A percentile compares a stretch with the other conserved stretches of the same genome.
Evolutionary conservation across 2,329 filamentous ascomycete species (phyloP).

Genomic region (Chrysoporthe deuterocubensis): DNA sequence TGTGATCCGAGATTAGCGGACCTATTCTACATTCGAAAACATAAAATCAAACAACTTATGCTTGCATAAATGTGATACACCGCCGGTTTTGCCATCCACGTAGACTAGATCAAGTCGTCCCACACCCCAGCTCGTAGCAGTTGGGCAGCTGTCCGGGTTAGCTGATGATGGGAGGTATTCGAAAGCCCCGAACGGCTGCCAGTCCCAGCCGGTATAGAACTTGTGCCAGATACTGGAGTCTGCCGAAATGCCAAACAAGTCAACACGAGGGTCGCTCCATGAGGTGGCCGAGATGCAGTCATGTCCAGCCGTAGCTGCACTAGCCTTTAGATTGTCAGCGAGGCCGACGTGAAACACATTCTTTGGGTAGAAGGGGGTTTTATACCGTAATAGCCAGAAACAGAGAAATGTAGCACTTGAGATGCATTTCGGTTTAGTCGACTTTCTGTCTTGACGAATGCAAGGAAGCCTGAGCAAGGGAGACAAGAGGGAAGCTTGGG

Average conservation of each 20-base stretch:
- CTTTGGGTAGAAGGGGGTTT: neutral
- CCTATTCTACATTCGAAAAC: neutral
- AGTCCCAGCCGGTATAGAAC: constrained; percentile 14
- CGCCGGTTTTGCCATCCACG: neutral
- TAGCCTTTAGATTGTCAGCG: neutral
- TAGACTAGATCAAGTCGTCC: neutral
- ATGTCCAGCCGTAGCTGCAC: neutral
- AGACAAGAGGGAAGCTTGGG: neutral
- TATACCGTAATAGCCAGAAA: neutral
- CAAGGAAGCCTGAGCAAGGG: neutral
- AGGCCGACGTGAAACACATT: neutral
- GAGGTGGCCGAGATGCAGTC: constrained; percentile 5
- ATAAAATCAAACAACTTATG: neutral
- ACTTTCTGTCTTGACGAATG: neutral
- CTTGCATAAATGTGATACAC: neutral
- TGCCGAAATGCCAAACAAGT: neutral
- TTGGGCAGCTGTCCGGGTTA: neutral
- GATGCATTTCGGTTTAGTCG: neutral
- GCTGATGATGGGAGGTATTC: neutral
- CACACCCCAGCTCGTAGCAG: neutral
- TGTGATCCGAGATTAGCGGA: neutral
- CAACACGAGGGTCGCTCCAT: constrained; percentile 5
- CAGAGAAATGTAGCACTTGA: neutral
- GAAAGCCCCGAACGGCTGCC: constrained; percentile 1
- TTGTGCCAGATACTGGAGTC: constrained; percentile 6